phyloP scores from a whole-genome alignment of 768 basidiomycete genomes.

The Galerina marginata region DNA sequence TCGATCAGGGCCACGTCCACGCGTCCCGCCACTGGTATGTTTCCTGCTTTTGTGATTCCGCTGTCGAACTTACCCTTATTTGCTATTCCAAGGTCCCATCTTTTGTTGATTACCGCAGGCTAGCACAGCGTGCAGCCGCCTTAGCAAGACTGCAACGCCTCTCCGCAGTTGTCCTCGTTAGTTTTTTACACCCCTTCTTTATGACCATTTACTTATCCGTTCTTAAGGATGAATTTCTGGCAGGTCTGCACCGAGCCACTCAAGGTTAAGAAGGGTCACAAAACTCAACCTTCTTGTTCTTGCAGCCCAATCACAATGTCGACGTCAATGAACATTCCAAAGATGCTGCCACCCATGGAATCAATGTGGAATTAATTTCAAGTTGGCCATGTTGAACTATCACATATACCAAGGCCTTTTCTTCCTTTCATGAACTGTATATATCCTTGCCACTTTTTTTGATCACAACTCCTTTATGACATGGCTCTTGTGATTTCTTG shows the following conservation, averaged over 20 bases:
- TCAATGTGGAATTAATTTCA: too few relatives aligned
- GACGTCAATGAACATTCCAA: too few relatives aligned
- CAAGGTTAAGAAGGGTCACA: not conserved
- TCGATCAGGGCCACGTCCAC: not conserved
- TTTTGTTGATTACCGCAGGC: not conserved
- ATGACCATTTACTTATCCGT: not conserved
- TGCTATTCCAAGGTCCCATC: conserved; percentile 4
- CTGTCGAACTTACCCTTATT: not conserved
- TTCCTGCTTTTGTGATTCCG: not conserved
- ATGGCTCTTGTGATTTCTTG: too few relatives aligned
- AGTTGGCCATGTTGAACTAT: too few relatives aligned
- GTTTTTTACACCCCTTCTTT: not conserved
- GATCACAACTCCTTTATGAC: too few relatives aligned
- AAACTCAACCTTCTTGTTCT: not conserved
- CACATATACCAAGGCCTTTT: too few relatives aligned
- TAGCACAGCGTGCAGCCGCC: not conserved
- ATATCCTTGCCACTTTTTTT: too few relatives aligned
- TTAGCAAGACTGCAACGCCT: not conserved
- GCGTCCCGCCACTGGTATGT: conserved; percentile 10
- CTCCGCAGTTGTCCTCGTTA: conserved; percentile 12
- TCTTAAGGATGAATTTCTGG: conserved; percentile 17
- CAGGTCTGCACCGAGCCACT: conserved; percentile 15
- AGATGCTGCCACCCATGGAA: too few relatives aligned
- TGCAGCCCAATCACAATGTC: too few relatives aligned
- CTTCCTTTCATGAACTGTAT: too few relatives aligned